Evolutionary conservation across 495 filamentous ascomycete genomes (phyloP), one percentile per base, ranked within the genome.

Genomic region (Hyaloscypha bicolor): DNA sequence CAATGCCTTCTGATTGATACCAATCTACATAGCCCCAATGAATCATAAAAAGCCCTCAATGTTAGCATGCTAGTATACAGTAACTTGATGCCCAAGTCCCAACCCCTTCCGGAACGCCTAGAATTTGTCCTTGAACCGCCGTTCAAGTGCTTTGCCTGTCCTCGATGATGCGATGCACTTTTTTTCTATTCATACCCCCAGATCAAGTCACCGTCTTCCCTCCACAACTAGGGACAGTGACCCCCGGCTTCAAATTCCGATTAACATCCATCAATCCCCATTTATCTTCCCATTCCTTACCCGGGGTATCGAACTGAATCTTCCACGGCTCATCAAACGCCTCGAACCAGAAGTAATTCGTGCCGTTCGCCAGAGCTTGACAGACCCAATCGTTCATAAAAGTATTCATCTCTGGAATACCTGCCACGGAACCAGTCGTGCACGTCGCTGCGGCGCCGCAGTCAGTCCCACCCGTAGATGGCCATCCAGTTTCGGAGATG

Each of bases 311-410:
- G 76, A 86, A 96, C 30, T 71, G 67, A 30, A 90, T 78, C 79
- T 97, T 97, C 95, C 95, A 99, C 3, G 94, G 93, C 79, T 97
- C 94, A 73, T 97, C 94, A 73, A 97, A 97, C 19, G 93, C 92
- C 76, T 93, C 90, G 73, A 97, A 97, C 95, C 94, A 97, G 75
- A 97, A 97, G 75, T 97, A 99, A 51, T 94, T 87, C 0, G 93
- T 97, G 65, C 88, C 89, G 68, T 94, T 93, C 39, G 79, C 78
- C 73, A 97, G 75, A 35, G 90, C 86, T 74, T 86, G 83, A 77
- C 95, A 99, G 4, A 99, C 86, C 86, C 91, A 99, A 62, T 87
- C 86, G 6, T 86, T 78, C 91, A 99, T 90, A 74, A 97, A 93
- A 16, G 79, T 79, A 72, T 98, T 98, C 88, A 97, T 85, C 77